A percentile compares a stretch with the other conserved stretches of the same genome.
Conservation (phyloP, 78 protist genomes). For the Tieghemostelium lacteum region DNA sequence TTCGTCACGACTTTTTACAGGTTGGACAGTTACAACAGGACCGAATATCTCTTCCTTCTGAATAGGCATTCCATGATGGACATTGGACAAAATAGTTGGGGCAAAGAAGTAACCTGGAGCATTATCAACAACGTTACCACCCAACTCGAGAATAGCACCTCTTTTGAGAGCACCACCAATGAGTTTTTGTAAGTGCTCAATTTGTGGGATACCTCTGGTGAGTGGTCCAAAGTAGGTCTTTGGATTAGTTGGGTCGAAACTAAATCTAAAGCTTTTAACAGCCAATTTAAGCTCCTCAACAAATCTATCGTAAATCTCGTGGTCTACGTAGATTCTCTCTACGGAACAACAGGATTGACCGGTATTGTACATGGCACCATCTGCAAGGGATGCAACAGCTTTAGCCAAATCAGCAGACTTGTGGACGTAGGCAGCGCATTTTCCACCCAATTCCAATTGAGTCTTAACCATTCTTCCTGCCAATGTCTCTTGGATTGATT, state of each 20-base stretch:
- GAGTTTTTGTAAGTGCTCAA: conserved; percentile 45
- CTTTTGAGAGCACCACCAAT: conserved; percentile 38
- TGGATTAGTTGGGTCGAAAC: conserved; percentile 74
- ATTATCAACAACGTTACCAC: conserved; percentile 51
- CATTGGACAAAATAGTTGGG: conserved; percentile 69
- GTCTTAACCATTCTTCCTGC: conserved; percentile 59
- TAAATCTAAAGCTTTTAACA: conserved; percentile 25
- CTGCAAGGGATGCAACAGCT: conserved; percentile 66
- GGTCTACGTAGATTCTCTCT: conserved; percentile 80
- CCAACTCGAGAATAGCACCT: conserved; percentile 73
- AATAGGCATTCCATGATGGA: conserved; percentile 68
- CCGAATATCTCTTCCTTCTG: conserved; percentile 66
- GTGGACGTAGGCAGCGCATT: conserved; percentile 70
- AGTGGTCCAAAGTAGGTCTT: conserved; percentile 80
- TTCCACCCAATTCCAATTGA: conserved; percentile 81
- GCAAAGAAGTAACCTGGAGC: conserved; percentile 80
- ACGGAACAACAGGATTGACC: conserved; percentile 84
- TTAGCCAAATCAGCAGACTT: conserved; percentile 15
- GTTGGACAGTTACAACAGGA: conserved; percentile 75
- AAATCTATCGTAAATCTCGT: conserved; percentile 49
- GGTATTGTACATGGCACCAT: conserved; percentile 83
- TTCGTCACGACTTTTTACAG: conserved; percentile 50
- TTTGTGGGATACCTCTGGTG: conserved; percentile 66
- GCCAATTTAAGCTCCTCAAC: conserved; percentile 30
- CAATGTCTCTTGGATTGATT: conserved; percentile 39